These are phyloP conservation scores for Rhizomucor miehei DNA, from an alignment of 371 early-diverging fungal species.

Conservation along the genomic window DNA sequence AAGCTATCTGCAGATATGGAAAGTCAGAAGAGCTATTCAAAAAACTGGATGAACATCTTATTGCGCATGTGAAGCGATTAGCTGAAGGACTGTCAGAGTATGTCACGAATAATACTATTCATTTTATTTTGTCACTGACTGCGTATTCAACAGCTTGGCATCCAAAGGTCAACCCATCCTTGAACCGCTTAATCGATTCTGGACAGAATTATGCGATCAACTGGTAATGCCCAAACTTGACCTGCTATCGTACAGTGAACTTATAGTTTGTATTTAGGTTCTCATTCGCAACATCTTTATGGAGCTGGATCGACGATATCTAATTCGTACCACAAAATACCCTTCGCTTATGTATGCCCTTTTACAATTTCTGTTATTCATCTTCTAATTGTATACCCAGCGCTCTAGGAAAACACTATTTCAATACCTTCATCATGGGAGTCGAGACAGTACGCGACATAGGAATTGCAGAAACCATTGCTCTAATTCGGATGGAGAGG, in stretches of 20 bases:
- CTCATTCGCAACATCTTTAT: slow-evolving; percentile 84
- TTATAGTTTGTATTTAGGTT: slow-evolving; percentile 27
- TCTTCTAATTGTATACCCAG: slow-evolving; percentile 8
- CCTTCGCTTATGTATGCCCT: slow-evolving; percentile 63
- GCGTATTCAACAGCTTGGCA: slow-evolving; percentile 3
- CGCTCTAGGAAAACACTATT: slow-evolving; percentile 74
- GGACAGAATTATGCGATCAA: slow-evolving; percentile 63
- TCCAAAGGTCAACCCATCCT: slow-evolving; percentile 39
- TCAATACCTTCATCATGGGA: slow-evolving; percentile 58
- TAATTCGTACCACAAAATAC: slow-evolving; percentile 66
- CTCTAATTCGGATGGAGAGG: slow-evolving; percentile 55
- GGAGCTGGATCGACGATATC: slow-evolving; percentile 89
- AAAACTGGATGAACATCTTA: slow-evolving; percentile 55
- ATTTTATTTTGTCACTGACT: neutral
- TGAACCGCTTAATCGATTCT: slow-evolving; percentile 47
- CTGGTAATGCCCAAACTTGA: slow-evolving; percentile 38
- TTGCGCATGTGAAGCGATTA: slow-evolving; percentile 33
- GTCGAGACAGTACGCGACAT: slow-evolving; percentile 37
- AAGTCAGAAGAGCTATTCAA: slow-evolving; percentile 62
- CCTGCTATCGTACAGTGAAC: neutral
- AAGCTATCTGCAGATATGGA: slow-evolving; percentile 79
- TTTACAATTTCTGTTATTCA: neutral
- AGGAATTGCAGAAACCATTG: slow-evolving; percentile 34
- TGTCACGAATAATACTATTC: slow-evolving; percentile 10
- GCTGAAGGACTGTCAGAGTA: slow-evolving; percentile 27